Evolutionary conservation across 2,329 filamentous ascomycete genomes (phyloP), one percentile per base, ranked within the genome.

Genomic region (Colletotrichum sp.): DNA sequence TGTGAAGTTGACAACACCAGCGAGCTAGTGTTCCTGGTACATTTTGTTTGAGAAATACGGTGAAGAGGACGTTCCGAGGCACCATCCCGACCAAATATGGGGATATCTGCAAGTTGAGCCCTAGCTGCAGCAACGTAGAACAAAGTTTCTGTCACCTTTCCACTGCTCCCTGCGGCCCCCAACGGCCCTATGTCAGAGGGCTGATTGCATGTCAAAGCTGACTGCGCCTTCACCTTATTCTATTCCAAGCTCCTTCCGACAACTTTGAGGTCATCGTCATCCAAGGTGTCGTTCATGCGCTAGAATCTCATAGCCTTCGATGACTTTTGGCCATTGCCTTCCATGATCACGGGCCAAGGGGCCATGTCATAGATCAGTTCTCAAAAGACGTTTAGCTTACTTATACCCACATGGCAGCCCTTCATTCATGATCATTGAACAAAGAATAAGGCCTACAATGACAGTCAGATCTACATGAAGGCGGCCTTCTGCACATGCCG

Each of bases 51-150:
- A 28, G 26, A 43, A 18, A 6, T 9, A 66, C 52, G 34, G 24
- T 36, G 13, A 30, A n/a, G 6, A 60, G 36, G 30, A 32, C 68
- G 18, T 21, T 34, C 48, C 28, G 7, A 67, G 28, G 34, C 18
- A n/a, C 39, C n/a, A 26, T 39, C 26, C 52, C 18, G 63, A 39
- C 8, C 28, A 83, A 60, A 71, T 82, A 61, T 73, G 73, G 81
- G 82, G 67, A 77, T 55, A 66, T 68, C 68, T 78, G 28, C 39
- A 36, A 68, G 28, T 36, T 64, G 72, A 55, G 32, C 36, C 9
- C 32, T 61, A 71, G 67, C 75, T 68, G 52, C 26, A 13, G 39
- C 39, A 57, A 48, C 39, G 39, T 24, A 67, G 18, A 68, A 34
- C 39, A 39, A 70, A 61, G 32, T 61, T 55, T 64, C 55, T 64